Evolutionary conservation across 176 grass and related monocot genomes (phyloP).

Genomic region (sorghum (Sorghum bicolor)): Sorghum_bicolor_NCBIv3 NC_012875.2:60253501-60254000

Average conservation of each 20-base stretch:
- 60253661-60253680: constrained; percentile 57
- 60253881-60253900: constrained; percentile 67
- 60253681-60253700: constrained; percentile 82
- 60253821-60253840: constrained; percentile 59
- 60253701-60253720: constrained; percentile 71
- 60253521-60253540: constrained; percentile 52
- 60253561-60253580: constrained; percentile 55
- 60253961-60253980: constrained; percentile 64
- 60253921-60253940: constrained; percentile 73
- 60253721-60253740: constrained; percentile 79
- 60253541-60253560: constrained; percentile 35
- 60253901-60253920: constrained; percentile 72
- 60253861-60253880: constrained; percentile 68
- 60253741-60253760: constrained; percentile 70
- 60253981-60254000: constrained; percentile 62
- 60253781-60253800: constrained; percentile 79
- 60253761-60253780: constrained; percentile 37
- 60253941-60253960: constrained; percentile 68
- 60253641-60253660: constrained; percentile 61
- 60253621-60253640: constrained; percentile 80
- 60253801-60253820: constrained; percentile 55
- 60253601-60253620: constrained; percentile 81
- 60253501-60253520: constrained; percentile 80
- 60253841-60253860: constrained; percentile 87
- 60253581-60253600: constrained; percentile 73